Base-by-base conservation (phyloP, 108 stramenopile genomes). In the Cylindrotheca fusiformis region DNA sequence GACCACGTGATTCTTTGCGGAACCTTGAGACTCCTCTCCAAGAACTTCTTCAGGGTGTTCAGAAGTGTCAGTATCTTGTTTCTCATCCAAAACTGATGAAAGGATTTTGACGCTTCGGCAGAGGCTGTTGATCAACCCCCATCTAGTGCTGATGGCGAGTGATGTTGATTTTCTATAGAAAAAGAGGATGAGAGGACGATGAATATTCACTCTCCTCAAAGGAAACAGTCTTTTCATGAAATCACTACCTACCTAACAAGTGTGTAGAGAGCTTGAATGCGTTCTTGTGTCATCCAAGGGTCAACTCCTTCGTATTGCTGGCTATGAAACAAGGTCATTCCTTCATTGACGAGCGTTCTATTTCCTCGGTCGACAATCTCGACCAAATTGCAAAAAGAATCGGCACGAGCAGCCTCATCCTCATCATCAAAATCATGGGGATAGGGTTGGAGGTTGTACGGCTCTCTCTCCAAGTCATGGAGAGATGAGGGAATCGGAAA, bases 381-480 rank as follows among this genome's bases (percentile, higher is more conserved):
- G 18, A 91, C 85, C 17, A 94, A 64, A 18, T 36, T 69, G 53
- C 72, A 60, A 59, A 95, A 95, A 22, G 90, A 91, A 57, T 85
- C 80, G 10, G 86, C 90, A 41, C 94, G 68, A 30, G 80, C 79
- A 21, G 81, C 82, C 56, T 91, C 94, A 41, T 92, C 85, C 23
- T 88, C 88, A 44, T 92, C 89, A 26, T 85, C 87, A 54, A 95
- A 95, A 67, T 90, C 87, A 41, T 72, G 50, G 2, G 94, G 94
- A 64, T 95, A 95, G 8, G 94, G 94, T 14, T 85, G 70, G 22
- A 95, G 85, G 58, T 92, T 88, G 86, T 92, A 92, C 4, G 94
- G 94, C 20, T 64, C 81, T 48, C 77, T 54, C 65, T 95, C 94
- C 48, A 95, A 75, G 32, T 86, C 83, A 52, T 88, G 84, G 41